Conservation (phyloP, 352 stramenopile species). For the Phytopythium litorale region DNA sequence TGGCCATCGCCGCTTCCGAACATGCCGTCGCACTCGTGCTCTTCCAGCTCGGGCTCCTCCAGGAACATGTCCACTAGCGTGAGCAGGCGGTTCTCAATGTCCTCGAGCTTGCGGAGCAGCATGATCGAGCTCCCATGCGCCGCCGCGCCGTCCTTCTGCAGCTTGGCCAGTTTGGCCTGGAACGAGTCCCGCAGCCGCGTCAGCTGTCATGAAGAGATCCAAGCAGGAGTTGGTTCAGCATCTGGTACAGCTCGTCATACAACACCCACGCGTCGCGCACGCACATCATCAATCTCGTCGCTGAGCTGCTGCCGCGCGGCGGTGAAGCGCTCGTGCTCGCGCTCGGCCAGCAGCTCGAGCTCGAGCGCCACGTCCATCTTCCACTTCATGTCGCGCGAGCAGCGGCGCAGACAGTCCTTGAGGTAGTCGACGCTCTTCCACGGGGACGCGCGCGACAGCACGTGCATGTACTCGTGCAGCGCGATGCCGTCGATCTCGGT, state of each 20-base stretch:
- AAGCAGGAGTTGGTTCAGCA: not conserved
- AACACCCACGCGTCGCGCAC: not conserved
- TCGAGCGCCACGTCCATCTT: slow-evolving; percentile 68
- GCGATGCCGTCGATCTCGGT: slow-evolving; percentile 48
- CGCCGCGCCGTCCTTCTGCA: slow-evolving; percentile 20
- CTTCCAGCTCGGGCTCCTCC: slow-evolving; percentile 46
- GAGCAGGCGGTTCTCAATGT: slow-evolving; percentile 71
- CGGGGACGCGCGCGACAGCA: slow-evolving; percentile 49
- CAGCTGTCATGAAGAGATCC: slow-evolving; percentile 18
- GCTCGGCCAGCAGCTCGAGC: slow-evolving; percentile 63
- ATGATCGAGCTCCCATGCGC: slow-evolving; percentile 30
- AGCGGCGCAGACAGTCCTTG: slow-evolving; percentile 68
- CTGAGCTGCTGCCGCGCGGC: slow-evolving; percentile 45
- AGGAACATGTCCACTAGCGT: slow-evolving; percentile 57
- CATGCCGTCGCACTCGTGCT: slow-evolving; percentile 40
- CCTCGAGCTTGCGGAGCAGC: slow-evolving; percentile 73
- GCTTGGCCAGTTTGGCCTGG: slow-evolving; percentile 43
- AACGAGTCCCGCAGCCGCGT: slow-evolving; percentile 70
- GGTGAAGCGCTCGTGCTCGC: slow-evolving; percentile 48
- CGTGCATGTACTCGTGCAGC: slow-evolving; percentile 61
- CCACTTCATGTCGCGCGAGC: slow-evolving; percentile 77
- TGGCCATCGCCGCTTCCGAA: slow-evolving; percentile 22
- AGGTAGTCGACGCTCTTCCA: slow-evolving; percentile 84
- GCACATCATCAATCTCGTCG: slow-evolving; percentile 73
- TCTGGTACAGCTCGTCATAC: not conserved